Base-by-base conservation (phyloP, 805 yeast species). In the Dipodascopsis tothii region DNA sequence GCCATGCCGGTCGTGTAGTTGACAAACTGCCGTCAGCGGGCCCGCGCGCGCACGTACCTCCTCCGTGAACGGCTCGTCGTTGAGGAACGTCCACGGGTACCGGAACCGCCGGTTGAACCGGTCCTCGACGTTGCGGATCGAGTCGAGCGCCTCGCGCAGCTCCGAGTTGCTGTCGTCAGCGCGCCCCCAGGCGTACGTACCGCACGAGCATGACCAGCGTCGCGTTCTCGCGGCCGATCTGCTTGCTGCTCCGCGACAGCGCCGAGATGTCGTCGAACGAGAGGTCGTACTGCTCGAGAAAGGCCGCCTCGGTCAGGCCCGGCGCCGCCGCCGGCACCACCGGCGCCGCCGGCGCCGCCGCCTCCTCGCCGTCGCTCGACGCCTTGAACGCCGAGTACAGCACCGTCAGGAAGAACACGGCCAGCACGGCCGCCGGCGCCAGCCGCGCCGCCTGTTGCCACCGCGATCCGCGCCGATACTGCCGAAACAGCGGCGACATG, bases 81-180 rank as follows among this genome's bases (percentile, higher is more conserved):
- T 88, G 52, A 90, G 68, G 62, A 88, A 88, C 11, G 85, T 86
- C 96, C 96, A 88, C 59, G 86, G 94, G 61, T 88, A 88, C 51
- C 83, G 76, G 65, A 59, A 87, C 48, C 78, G 68, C 37, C 65
- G 61, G 67, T 90, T 87, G 68, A 87, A 87, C 44, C 88, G 72
- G 62, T 81, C 85, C 68, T 85, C 94, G 30, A 84, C 73, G 47
- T 72, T 69, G 44, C 80, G 71, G 46, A 86, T 80, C 3, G 92
- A 76, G 37, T 67, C 71, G 28, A 80, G 40, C 11, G 84, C 67
- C 9, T 65, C 66, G 55, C 69, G 72, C 3, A 83, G 62, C 47
- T 85, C 94, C 11, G 64, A 57, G 59, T 85, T 84, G 52, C 87
- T 46, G 18, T 6, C 6, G 14, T 25, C 30, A 25, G 9, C 30